Percentiles rank a stretch among this genome's conserved stretches.
These are phyloP conservation scores for Cercophora sp. DNA, from an alignment of 495 filamentous ascomycete species.

Conservation along the genomic window DNA sequence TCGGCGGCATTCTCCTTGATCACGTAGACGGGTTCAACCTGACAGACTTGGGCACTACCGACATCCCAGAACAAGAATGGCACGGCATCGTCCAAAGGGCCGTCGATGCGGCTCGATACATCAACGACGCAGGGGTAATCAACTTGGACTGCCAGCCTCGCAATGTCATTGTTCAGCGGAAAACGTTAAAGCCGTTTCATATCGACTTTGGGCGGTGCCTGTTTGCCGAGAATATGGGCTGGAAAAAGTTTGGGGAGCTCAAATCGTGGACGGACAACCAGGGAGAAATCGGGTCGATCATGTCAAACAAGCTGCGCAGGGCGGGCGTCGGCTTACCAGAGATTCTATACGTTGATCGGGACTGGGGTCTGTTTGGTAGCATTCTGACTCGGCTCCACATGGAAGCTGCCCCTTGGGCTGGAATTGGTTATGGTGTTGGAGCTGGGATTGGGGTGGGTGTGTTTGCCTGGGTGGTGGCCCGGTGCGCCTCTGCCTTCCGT, in stretches of 20 bases:
- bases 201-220: constrained; percentile 2
- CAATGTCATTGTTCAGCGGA: neutral
- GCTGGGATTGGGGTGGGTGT: neutral
- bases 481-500: neutral
- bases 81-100: neutral
- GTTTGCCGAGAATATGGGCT: constrained; percentile 2
- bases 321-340: neutral
- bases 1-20: neutral
- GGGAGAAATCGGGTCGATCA: neutral
- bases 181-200: neutral
- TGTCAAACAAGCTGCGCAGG: neutral
- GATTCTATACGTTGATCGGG: neutral
- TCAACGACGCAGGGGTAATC: constrained; percentile 5
- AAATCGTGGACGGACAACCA: neutral
- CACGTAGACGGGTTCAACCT: constrained; percentile 5
- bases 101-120: neutral
- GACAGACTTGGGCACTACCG: neutral
- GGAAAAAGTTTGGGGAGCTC: neutral
- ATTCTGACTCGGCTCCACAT: neutral
- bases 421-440: neutral
- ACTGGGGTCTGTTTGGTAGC: neutral
- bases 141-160: constrained; percentile 1
- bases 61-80: neutral
- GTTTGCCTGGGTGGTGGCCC: neutral
- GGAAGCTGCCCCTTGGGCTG: neutral